Base-by-base conservation (phyloP, 2,329 filamentous ascomycete genomes). In the Diaporthe eres region DNA sequence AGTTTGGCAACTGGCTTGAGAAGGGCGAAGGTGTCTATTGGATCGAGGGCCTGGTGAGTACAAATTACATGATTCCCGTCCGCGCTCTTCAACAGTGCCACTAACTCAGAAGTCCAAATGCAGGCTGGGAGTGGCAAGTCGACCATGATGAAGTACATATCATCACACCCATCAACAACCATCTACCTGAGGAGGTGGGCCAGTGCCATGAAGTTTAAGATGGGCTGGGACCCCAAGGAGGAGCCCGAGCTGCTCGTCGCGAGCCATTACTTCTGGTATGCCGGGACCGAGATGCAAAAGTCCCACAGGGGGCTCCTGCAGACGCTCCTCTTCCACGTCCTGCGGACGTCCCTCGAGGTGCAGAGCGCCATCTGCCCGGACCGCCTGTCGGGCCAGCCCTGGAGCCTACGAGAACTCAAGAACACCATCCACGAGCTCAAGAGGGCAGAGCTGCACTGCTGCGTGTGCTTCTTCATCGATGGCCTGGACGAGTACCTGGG, bases 91-190 rank as follows among this genome's bases (percentile, higher is more conserved):
- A 8, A 17, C 37, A 19, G 42, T 44, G 17, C 17, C 15, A 8
- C 42, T 44, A 44, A 44, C 42, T 44, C 42, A 19, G 37, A 44
- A 44, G 42, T 19, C 17, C 15, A 44, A 1, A 19, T 5, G 17
- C 42, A 44, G 42, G 42, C 47, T n/a, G 47, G 47, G 17, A 51
- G 47, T 13, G 60, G 60, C 19, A 65, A 65, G 19, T 87, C 86
- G 0, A 88, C 85, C 0, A 74, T 88, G n/a, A 86, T 88, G 84
- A 87, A 86, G 74, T 84, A 84, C 68, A 79, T 87, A 4, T 81
- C 75, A 67, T 78, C 82, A 31, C 58, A 53, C 17, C 9, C 22
- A 4, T 28, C 47, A 15, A 75, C 74, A 9, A 15, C 37, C 8
- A 3, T 13, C 2, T 6, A 39, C 15, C 31, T 75, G 39, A 10